phyloP scores from a whole-genome alignment of 345 rosid genomes.

The Moringa oleifera region DNA sequence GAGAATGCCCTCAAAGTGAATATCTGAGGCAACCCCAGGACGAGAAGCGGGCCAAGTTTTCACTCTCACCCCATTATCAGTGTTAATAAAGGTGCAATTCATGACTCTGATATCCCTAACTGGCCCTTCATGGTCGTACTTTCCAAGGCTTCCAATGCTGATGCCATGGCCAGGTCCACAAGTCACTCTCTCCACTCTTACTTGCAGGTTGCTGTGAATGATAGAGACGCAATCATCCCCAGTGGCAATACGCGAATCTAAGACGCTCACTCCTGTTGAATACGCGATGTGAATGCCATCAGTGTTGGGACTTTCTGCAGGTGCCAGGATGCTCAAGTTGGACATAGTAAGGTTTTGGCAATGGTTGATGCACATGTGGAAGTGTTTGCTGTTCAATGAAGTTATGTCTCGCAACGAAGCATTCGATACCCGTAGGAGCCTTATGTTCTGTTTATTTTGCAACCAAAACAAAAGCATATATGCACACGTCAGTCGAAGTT shows the following conservation, averaged over 20 bases:
- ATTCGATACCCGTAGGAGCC: conserved; percentile 21
- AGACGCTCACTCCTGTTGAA: conserved; percentile 22
- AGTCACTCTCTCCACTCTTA: conserved; percentile 20
- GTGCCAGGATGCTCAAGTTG: conserved; percentile 23
- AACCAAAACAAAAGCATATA: neutral
- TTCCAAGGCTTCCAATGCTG: conserved; percentile 47
- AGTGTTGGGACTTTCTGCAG: conserved; percentile 39
- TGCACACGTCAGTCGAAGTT: no score
- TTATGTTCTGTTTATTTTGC: conserved; percentile 14
- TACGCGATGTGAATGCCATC: conserved; percentile 43
- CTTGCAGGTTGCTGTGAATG: conserved; percentile 22
- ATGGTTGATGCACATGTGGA: conserved; percentile 30
- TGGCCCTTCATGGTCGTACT: conserved; percentile 21
- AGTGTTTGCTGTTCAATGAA: conserved; percentile 41
- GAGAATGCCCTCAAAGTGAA: conserved; percentile 24
- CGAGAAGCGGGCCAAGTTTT: conserved; percentile 32
- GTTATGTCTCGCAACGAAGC: conserved; percentile 22
- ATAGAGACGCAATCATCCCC: conserved; percentile 34
- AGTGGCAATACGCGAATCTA: conserved; percentile 19
- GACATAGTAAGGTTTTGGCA: conserved; percentile 38
- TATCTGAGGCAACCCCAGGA: neutral
- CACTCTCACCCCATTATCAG: conserved; percentile 37
- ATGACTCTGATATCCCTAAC: conserved; percentile 25
- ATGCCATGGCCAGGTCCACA: conserved; percentile 32
- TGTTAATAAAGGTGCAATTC: conserved; percentile 21